A percentile compares a stretch with the other conserved stretches of the same genome.
Evolutionary conservation across 805 yeast genomes (phyloP).

Genomic region (Grigorovia humatica): DNA sequence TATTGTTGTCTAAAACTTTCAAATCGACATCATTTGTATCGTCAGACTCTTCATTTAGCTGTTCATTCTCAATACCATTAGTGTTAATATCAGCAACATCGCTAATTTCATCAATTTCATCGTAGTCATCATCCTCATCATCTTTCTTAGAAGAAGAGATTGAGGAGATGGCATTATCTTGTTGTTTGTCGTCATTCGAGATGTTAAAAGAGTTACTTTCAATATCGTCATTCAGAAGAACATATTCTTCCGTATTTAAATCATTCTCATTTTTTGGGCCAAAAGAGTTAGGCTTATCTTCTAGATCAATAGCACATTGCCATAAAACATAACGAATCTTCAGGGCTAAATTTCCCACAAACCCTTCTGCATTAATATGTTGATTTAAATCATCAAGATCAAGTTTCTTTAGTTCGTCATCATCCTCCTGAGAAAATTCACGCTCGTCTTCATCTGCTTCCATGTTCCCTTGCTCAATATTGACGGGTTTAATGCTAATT

Average conservation of each 20-base stretch:
- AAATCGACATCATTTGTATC: not conserved
- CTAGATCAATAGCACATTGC: slow-evolving; percentile 41
- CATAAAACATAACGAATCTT: slow-evolving; percentile 59
- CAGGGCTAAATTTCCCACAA: slow-evolving; percentile 48
- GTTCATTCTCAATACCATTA: slow-evolving; percentile 1
- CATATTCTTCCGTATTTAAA: slow-evolving; percentile 5
- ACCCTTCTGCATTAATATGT: slow-evolving; percentile 35
- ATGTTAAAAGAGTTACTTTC: not conserved
- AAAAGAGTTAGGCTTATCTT: slow-evolving; percentile 19
- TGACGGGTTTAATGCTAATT: not conserved
- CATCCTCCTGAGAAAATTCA: slow-evolving; percentile 9
- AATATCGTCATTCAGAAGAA: slow-evolving; percentile 9
- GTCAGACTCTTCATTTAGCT: not conserved
- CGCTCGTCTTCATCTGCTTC: slow-evolving; percentile 1
- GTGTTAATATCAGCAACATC: slow-evolving; percentile 12
- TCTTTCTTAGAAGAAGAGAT: not conserved
- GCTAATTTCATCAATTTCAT: not conserved
- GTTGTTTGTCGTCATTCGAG: not conserved
- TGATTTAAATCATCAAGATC: slow-evolving; percentile 32
- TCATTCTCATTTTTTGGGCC: slow-evolving; percentile 12
- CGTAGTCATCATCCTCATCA: slow-evolving; percentile 8
- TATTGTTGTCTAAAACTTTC: not conserved
- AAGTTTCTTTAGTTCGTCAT: slow-evolving; percentile 31
- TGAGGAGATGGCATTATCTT: slow-evolving; percentile 1
- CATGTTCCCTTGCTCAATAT: not conserved